Percentiles rank a stretch among this genome's conserved stretches.
These are phyloP conservation scores for Yamadazyma phyllophila DNA, from an alignment of 805 yeast genomes.

Conservation along the genomic window DNA sequence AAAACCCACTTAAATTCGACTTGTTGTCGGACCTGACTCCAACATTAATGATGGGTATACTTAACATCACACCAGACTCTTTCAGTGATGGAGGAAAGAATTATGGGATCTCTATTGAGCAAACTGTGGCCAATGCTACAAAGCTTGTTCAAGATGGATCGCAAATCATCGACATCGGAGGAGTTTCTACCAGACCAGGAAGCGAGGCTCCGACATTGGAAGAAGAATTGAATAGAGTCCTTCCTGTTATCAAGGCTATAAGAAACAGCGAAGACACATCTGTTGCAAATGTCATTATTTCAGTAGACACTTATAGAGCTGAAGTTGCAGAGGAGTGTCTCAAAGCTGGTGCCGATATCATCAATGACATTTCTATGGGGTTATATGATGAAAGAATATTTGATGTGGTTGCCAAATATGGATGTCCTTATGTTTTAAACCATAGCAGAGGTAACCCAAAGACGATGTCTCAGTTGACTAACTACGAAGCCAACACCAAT, in stretches of 20 bases:
- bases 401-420: slow-evolving; percentile 61
- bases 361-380: slow-evolving; percentile 90
- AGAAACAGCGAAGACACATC: slow-evolving; percentile 39
- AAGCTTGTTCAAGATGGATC: slow-evolving; percentile 59
- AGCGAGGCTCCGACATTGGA: slow-evolving; percentile 56
- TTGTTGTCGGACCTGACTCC: slow-evolving; percentile 38
- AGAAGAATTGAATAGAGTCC: slow-evolving; percentile 70
- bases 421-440: slow-evolving; percentile 76
- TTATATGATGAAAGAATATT: slow-evolving; percentile 64
- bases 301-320: slow-evolving; percentile 86
- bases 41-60: slow-evolving; percentile 82
- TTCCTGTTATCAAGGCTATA: slow-evolving; percentile 66
- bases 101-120: slow-evolving; percentile 24
- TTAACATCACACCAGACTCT: slow-evolving; percentile 92
- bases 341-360: slow-evolving; percentile 79
- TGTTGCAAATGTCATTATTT: slow-evolving; percentile 50
- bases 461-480: slow-evolving; percentile 63
- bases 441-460: slow-evolving; percentile 83
- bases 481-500: slow-evolving; percentile 45
- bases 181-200: slow-evolving; percentile 91
- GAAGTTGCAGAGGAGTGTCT: slow-evolving; percentile 70
- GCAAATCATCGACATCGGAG: slow-evolving; percentile 87
- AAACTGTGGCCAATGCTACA: slow-evolving; percentile 45
- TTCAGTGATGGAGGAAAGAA: slow-evolving; percentile 83
- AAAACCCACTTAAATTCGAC: slow-evolving; percentile 39